A percentile compares a stretch with the other conserved stretches of the same genome.
Conservation (phyloP, 257 asterid species). For the Verbascum thapsus region DNA sequence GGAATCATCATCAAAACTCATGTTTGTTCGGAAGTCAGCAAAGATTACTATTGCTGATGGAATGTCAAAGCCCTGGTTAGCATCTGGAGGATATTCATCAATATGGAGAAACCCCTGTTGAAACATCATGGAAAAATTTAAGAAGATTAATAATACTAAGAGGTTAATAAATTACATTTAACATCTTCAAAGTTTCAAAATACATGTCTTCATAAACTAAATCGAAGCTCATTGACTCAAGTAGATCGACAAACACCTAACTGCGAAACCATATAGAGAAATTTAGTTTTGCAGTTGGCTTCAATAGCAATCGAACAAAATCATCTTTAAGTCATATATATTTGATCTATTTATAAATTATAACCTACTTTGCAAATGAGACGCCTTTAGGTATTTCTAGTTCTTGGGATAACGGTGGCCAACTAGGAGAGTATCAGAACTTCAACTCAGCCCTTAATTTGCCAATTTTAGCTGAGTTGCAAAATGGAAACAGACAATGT, state of each 20-base stretch:
- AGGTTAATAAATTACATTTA: not conserved
- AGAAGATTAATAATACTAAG: not conserved
- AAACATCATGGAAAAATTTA: conserved; percentile 19
- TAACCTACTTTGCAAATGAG: not conserved
- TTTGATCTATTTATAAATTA: not conserved
- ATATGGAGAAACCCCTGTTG: conserved; percentile 95
- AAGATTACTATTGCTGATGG: conserved; percentile 86
- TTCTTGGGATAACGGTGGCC: conserved; percentile 15
- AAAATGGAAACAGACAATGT: not conserved
- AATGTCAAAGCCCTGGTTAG: conserved; percentile 98
- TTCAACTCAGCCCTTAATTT: not conserved
- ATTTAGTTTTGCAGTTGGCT: conserved; percentile 19
- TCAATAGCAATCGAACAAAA: conserved; percentile 11
- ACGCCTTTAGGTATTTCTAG: not conserved
- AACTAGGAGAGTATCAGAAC: conserved; percentile 8
- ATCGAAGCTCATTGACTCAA: not conserved
- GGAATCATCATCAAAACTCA: conserved; percentile 52
- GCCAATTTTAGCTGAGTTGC: conserved; percentile 11
- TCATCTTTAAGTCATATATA: not conserved
- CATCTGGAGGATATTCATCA: conserved; percentile 98
- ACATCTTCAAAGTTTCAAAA: not conserved
- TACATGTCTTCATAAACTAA: conserved; percentile 13
- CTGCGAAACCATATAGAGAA: conserved; percentile 7
- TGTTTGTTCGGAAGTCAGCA: conserved; percentile 56
- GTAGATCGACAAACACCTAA: conserved; percentile 5